Evolutionary conservation across 1,284 basidiomycete species (phyloP).

Genomic region (Tetrapyrgos nigripes): DNA sequence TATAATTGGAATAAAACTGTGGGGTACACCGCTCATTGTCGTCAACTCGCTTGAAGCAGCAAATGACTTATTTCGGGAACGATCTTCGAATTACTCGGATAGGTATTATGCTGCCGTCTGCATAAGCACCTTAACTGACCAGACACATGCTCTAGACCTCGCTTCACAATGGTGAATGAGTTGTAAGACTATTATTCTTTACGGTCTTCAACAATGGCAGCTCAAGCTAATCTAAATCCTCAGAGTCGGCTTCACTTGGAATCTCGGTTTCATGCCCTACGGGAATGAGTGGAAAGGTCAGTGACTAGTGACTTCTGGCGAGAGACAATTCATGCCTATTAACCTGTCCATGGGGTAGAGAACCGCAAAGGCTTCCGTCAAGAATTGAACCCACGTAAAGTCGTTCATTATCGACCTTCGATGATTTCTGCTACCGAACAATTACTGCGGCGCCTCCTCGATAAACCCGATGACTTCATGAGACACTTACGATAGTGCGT

Average conservation of each 20-base stretch:
- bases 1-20: constrained; percentile 9
- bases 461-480: constrained; percentile 42
- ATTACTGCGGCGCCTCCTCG: constrained; percentile 43
- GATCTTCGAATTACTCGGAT: constrained; percentile 42
- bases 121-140: neutral
- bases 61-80: constrained; percentile 42
- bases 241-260: constrained; percentile 46
- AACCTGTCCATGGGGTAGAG: constrained; percentile 31
- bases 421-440: constrained; percentile 11
- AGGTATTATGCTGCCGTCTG: constrained; percentile 20
- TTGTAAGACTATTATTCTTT: constrained; percentile 5
- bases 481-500: constrained; percentile 51
- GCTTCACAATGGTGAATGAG: constrained; percentile 15
- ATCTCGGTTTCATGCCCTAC: constrained; percentile 45
- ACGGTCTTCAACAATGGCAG: neutral
- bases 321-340: neutral
- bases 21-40: constrained; percentile 21
- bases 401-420: constrained; percentile 13
- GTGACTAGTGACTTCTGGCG: neutral
- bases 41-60: constrained; percentile 40
- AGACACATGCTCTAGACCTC: neutral
- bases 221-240: neutral
- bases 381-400: constrained; percentile 29
- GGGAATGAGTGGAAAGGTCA: constrained; percentile 17
- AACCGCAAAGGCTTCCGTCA: constrained; percentile 45